Evolutionary conservation across 441 rosid genomes (phyloP).

Genomic region (Melastoma candidum): DNA sequence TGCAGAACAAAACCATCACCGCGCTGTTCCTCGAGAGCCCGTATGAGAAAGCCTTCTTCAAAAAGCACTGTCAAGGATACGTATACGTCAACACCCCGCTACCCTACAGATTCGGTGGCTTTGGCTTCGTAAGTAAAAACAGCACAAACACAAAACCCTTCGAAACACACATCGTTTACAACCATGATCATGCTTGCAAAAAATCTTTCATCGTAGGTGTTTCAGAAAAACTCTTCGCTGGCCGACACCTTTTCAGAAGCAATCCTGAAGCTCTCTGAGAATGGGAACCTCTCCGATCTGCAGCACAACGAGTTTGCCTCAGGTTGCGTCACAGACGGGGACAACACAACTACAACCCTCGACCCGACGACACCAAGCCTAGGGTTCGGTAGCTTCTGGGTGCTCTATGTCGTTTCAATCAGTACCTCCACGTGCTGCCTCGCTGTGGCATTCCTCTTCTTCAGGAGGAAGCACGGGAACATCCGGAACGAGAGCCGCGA

Average conservation of each 20-base stretch:
- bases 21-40: constrained; percentile 27
- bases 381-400: too few species aligned
- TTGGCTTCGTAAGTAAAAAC: constrained; percentile 17
- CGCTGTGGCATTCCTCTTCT: too few species aligned
- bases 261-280: constrained; percentile 15
- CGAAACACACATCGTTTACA: background rate
- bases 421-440: too few species aligned
- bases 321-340: too few species aligned
- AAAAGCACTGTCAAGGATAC: constrained; percentile 25
- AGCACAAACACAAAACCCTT: background rate
- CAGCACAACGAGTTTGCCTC: too few species aligned
- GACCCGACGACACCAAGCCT: too few species aligned
- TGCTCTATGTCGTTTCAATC: too few species aligned
- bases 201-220: constrained; percentile 13
- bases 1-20: constrained; percentile 14
- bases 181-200: background rate
- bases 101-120: constrained; percentile 24
- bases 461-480: too few species aligned
- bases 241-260: constrained; percentile 16
- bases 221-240: constrained; percentile 16
- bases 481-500: too few species aligned
- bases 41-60: constrained; percentile 24
- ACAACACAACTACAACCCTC: too few species aligned
- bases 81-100: constrained; percentile 10
- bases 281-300: background rate